phyloP scores from a whole-genome alignment of 345 rosid species.

The Eucalyptus sp. region DNA sequence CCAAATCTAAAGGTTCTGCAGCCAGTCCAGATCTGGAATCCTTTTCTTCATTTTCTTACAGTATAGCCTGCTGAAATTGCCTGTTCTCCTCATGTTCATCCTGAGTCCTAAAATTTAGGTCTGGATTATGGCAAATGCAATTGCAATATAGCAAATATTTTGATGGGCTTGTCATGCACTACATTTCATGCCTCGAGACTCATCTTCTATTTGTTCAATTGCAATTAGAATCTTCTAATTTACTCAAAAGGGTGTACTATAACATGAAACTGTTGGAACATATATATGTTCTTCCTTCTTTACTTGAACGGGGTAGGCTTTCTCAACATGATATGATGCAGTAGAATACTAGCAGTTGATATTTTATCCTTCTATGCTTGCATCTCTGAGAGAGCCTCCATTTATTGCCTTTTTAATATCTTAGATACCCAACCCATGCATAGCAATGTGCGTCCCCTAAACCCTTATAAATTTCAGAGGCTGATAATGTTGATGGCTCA shows the following conservation, averaged over 20 bases:
- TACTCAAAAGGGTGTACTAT: neutral
- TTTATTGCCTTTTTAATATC: neutral
- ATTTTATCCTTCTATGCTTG: neutral
- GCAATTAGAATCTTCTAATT: neutral
- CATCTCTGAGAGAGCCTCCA: neutral
- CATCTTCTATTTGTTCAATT: neutral
- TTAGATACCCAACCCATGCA: neutral
- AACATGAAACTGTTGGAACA: neutral
- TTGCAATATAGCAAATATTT: neutral
- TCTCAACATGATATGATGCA: neutral
- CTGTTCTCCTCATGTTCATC: neutral
- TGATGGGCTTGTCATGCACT: neutral
- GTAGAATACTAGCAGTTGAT: neutral
- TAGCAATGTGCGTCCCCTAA: too few relatives aligned
- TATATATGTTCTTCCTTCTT: neutral
- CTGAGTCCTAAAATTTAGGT: neutral
- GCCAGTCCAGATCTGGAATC: neutral
- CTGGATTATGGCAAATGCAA: neutral
- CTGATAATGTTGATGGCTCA: neutral
- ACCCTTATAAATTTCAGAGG: neutral
- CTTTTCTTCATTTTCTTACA: neutral
- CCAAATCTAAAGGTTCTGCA: neutral
- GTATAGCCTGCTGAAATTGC: neutral
- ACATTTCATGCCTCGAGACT: neutral
- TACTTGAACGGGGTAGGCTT: slow-evolving; percentile 17